These are phyloP conservation scores for Euryodendron excelsum DNA, from an alignment of 148 eudicot genomes.

Conservation along the genomic window DNA sequence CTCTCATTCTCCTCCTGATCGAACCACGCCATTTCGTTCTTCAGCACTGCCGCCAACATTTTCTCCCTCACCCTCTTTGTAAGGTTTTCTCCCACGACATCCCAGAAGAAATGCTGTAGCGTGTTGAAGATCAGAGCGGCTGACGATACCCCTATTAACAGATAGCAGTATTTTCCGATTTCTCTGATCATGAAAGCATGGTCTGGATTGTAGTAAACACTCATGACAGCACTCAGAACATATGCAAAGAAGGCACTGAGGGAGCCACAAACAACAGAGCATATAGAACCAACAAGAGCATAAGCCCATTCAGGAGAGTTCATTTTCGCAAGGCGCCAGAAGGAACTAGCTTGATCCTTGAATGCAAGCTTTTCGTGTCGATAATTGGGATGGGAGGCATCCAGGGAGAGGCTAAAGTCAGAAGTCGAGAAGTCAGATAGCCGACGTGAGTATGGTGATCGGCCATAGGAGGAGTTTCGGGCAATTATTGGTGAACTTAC, in stretches of 20 bases:
- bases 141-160: constrained; percentile 79
- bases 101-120: constrained; percentile 87
- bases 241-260: constrained; percentile 95
- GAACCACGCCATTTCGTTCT: constrained; percentile 87
- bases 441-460: constrained; percentile 92
- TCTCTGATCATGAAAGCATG: constrained; percentile 75
- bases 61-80: constrained; percentile 91
- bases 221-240: constrained; percentile 88
- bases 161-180: constrained; percentile 82
- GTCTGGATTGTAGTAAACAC: constrained; percentile 86
- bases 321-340: constrained; percentile 85
- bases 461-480: constrained; percentile 90
- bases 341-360: constrained; percentile 86
- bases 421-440: constrained; percentile 88
- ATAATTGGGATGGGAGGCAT: constrained; percentile 62
- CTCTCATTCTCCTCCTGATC: constrained; percentile 87
- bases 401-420: constrained; percentile 83
- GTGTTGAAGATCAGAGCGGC: constrained; percentile 89
- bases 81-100: constrained; percentile 87
- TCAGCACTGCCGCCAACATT: constrained; percentile 69
- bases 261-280: constrained; percentile 81
- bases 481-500: constrained; percentile 97
- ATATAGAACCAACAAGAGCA: constrained; percentile 75
- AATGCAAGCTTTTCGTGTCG: constrained; percentile 78
- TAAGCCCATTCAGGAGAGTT: constrained; percentile 87